Evolutionary conservation across 176 grass and related monocot species (phyloP), one percentile per base, ranked within the genome.

Genomic region (barley (Hordeum vulgare)): DNA sequence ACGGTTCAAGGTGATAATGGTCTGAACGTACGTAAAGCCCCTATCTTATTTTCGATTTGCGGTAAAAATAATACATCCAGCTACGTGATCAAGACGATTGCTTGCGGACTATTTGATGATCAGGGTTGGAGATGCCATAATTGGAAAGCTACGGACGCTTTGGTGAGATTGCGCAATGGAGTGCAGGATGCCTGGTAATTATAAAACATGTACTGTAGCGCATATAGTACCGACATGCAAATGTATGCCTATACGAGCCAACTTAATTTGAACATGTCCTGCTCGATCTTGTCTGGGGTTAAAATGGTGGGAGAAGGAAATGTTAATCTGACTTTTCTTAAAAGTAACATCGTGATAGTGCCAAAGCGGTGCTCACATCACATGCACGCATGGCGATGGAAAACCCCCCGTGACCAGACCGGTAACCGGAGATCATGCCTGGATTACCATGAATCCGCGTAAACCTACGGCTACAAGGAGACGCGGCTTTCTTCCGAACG

Each of bases 391-490:
- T 7, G 15, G 83, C 34, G 45, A 15, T 47, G 44, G 44, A 47
- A 47, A 47, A 47, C 1, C 44, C 45, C 45, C 45, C 45, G 45
- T 49, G 45, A 49, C 45, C 14, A 49, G 45, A 49, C 45, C 45
- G 45, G 45, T 49, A 49, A 12, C 45, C 45, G 14, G 12, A 49
- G 45, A 49, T 49, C 5, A 49, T 49, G 45, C 14, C 45, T 47
- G 44, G 72, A 85, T 37, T 63, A 61, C 66, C n/a, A 71, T 70
- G 11, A 68, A 66, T 60, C 40, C 44, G 69, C 45, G 44, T 77
- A 36, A 54, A 58, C 36, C 4, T 54, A 40, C 75, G 29, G n/a
- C n/a, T n/a, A n/a, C n/a, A n/a, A 28, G 4, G 28, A 20, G 49
- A 72, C n/a, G 65, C 41, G 28, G 51, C 25, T 35, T 5, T 71